These are phyloP conservation scores for Cladophialophora exuberans DNA, from an alignment of 2,329 filamentous ascomycete genomes.

Conservation along the genomic window DNA sequence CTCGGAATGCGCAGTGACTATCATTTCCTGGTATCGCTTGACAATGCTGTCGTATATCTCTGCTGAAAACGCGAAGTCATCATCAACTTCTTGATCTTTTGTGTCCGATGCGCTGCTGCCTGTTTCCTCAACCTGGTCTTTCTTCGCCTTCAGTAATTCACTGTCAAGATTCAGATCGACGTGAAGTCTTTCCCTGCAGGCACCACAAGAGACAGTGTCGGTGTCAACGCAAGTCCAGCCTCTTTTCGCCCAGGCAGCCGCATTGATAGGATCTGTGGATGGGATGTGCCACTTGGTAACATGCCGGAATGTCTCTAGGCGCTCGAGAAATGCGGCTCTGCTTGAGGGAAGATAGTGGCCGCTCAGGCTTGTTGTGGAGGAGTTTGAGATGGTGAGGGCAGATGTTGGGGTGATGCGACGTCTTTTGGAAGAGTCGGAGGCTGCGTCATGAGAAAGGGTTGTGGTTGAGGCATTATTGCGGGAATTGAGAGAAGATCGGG, in stretches of 20 bases:
- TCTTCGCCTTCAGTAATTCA: constrained; percentile 17
- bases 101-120: constrained; percentile 44
- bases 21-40: constrained; percentile 72
- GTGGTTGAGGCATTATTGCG: constrained; percentile 24
- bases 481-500: constrained; percentile 25
- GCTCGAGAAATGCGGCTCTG: constrained; percentile 76
- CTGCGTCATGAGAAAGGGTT: constrained; percentile 17
- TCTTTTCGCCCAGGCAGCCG: constrained; percentile 91
- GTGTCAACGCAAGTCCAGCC: constrained; percentile 86
- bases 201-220: constrained; percentile 82
- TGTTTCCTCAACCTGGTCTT: constrained; percentile 41
- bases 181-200: constrained; percentile 81
- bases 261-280: constrained; percentile 82
- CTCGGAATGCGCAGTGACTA: constrained; percentile 75
- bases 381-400: constrained; percentile 32
- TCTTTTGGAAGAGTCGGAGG: constrained; percentile 31
- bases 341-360: constrained; percentile 86
- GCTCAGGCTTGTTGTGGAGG: constrained; percentile 39
- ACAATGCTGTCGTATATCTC: constrained; percentile 66
- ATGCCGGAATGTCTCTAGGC: constrained; percentile 86
- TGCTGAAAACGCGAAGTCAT: constrained; percentile 20
- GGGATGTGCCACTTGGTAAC: constrained; percentile 85
- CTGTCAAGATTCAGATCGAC: constrained; percentile 70
- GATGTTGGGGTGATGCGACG: constrained; percentile 29
- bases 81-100: constrained; percentile 32